phyloP scores from a whole-genome alignment of 331 rosid genomes.

The Quercus tomentella region DNA sequence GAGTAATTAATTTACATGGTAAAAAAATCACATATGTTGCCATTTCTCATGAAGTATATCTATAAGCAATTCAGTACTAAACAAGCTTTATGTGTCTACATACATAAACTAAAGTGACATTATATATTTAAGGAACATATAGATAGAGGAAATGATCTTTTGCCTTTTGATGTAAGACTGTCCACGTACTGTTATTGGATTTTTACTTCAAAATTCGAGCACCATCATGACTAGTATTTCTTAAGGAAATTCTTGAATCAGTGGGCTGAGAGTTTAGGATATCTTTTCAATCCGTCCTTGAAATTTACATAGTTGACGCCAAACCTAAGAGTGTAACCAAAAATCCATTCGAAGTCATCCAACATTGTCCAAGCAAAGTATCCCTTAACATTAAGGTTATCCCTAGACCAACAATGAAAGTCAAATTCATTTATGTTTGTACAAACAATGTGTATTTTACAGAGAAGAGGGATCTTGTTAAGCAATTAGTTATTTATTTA shows the following conservation, averaged over 20 bases:
- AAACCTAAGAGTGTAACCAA: slow-evolving; percentile 46
- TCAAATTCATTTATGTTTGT: background rate
- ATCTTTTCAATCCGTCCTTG: slow-evolving; percentile 35
- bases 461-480: background rate
- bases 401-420: slow-evolving; percentile 19
- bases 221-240: background rate
- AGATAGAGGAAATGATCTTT: slow-evolving; percentile 48
- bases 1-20: too few relatives aligned
- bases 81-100: background rate
- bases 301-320: slow-evolving; percentile 54
- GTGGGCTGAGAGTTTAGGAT: slow-evolving; percentile 46
- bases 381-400: slow-evolving; percentile 45
- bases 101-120: background rate
- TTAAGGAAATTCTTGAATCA: slow-evolving; percentile 55
- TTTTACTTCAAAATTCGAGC: too few relatives aligned
- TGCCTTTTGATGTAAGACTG: background rate
- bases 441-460: background rate
- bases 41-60: background rate
- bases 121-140: slow-evolving; percentile 12
- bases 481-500: background rate
- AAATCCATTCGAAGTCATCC: slow-evolving; percentile 59
- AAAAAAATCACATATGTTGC: too few relatives aligned
- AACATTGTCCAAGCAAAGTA: slow-evolving; percentile 69
- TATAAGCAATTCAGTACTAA: background rate
- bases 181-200: too few relatives aligned